Conservation (phyloP, 192 early-diverging fungal species). For the Coemansia sp. region DNA sequence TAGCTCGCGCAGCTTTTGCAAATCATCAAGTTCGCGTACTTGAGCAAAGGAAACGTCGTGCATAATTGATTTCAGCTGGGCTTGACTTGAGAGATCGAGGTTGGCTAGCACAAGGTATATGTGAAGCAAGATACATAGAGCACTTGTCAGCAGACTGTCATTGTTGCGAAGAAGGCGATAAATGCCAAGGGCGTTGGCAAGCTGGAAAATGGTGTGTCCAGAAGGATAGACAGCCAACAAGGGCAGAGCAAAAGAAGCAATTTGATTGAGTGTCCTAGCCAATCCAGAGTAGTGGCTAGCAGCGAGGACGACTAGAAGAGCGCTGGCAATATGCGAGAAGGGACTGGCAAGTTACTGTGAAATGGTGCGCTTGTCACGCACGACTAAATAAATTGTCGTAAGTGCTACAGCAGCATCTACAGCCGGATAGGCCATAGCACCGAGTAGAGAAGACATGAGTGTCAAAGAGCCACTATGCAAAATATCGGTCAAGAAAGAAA, state of each 20-base stretch:
- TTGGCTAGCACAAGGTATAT: conserved; percentile 7
- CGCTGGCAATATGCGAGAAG: neutral
- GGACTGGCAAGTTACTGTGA: neutral
- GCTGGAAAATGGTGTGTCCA: conserved; percentile 12
- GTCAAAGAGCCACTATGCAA: too few relatives aligned
- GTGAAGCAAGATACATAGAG: conserved; percentile 1
- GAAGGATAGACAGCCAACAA: neutral
- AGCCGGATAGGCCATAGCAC: neutral
- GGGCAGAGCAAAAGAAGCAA: too few relatives aligned
- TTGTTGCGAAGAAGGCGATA: conserved; percentile 4
- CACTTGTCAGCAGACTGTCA: neutral
- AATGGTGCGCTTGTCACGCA: neutral
- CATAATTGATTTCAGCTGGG: too few relatives aligned
- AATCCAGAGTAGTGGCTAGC: too few relatives aligned
- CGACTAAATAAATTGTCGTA: neutral
- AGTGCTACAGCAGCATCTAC: neutral
- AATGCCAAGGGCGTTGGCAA: conserved; percentile 15
- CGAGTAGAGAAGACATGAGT: neutral
- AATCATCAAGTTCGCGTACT: conserved; percentile 15
- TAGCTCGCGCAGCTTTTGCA: conserved; percentile 20
- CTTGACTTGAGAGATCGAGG: conserved; percentile 17
- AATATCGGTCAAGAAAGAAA: too few relatives aligned
- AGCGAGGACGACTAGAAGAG: too few relatives aligned
- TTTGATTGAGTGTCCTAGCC: too few relatives aligned
- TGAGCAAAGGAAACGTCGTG: conserved; percentile 11